Percentiles rank a stretch among this genome's conserved stretches.
Evolutionary conservation across 2,329 filamentous ascomycete genomes (phyloP).

Genomic region (Pseudopyricularia javanii): DNA sequence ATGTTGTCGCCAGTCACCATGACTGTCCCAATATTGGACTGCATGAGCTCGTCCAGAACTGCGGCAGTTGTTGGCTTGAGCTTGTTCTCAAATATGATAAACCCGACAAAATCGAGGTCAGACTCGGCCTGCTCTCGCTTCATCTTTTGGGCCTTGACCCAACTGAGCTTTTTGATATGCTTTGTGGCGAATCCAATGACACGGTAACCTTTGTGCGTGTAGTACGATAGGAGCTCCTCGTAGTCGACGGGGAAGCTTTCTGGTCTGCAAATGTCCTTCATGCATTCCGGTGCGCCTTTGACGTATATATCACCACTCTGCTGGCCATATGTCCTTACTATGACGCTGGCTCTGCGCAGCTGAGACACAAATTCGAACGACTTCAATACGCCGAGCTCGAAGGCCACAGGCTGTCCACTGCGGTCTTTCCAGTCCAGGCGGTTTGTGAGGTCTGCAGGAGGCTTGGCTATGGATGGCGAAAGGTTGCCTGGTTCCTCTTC

Average conservation of each 20-base stretch:
- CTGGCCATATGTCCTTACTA: conserved; percentile 79
- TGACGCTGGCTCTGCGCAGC: conserved; percentile 79
- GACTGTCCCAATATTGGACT: conserved; percentile 75
- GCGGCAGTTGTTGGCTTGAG: conserved; percentile 75
- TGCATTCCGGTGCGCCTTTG: conserved; percentile 92
- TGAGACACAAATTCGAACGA: conserved; percentile 94
- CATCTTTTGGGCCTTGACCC: conserved; percentile 94
- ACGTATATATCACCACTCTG: conserved; percentile 81
- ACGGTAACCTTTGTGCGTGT: conserved; percentile 91
- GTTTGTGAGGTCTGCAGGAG: conserved; percentile 38
- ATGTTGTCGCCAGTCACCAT: conserved; percentile 99
- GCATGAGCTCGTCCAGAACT: conserved; percentile 69
- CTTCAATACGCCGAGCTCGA: conserved; percentile 84
- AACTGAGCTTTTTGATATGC: conserved; percentile 75
- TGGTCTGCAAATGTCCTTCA: conserved; percentile 80
- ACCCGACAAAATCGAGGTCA: conserved; percentile 77
- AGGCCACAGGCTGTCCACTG: conserved; percentile 27
- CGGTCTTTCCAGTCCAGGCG: conserved; percentile 9
- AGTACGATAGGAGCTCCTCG: conserved; percentile 76
- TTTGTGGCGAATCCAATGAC: conserved; percentile 93
- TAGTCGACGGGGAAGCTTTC: conserved; percentile 82
- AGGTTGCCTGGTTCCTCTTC: conserved; percentile 36
- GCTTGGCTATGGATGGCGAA: conserved; percentile 78
- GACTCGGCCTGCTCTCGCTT: conserved; percentile 74
- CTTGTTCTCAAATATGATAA: conserved; percentile 99